Percentiles rank a stretch among this genome's conserved stretches.
Conservation (phyloP, 2,329 filamentous ascomycete species). For the Sporothrix protearum region DNA sequence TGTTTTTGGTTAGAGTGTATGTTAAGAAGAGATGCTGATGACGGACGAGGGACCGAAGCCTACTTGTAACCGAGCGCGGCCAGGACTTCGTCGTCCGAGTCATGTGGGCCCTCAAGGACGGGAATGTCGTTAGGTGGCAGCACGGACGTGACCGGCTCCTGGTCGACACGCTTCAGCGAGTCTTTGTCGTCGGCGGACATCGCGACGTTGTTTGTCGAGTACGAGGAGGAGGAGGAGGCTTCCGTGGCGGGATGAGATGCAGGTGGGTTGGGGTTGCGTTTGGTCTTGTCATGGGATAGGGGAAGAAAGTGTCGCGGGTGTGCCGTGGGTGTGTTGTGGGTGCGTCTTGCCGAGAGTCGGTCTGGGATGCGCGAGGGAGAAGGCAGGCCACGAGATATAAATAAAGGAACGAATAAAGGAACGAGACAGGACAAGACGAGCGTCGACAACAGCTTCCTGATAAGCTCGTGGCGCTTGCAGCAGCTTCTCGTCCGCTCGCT, state of each 20-base stretch:
- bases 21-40: too few species aligned
- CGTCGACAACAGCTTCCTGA: neutral
- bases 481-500: neutral
- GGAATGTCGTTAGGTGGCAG: conserved; percentile 25
- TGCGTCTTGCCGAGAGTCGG: too few species aligned
- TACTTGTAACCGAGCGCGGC: conserved; percentile 55
- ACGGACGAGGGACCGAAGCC: neutral
- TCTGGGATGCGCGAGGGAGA: neutral
- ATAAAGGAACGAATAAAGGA: neutral
- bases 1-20: neutral
- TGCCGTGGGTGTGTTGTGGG: neutral
- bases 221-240: neutral
- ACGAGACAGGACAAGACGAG: neutral
- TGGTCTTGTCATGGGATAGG: neutral
- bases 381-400: neutral
- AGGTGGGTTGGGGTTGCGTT: neutral
- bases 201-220: neutral
- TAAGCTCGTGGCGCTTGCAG: neutral
- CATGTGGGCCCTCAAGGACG: conserved; percentile 22
- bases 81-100: conserved; percentile 56
- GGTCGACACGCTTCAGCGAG: conserved; percentile 20
- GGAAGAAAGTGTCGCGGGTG: neutral
- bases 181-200: conserved; percentile 21
- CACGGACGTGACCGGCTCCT: conserved; percentile 28
- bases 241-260: neutral